Evolutionary conservation across 495 filamentous ascomycete species (phyloP), one percentile per base, ranked within the genome.

Genomic region (Geopyxis carbonaria): DNA sequence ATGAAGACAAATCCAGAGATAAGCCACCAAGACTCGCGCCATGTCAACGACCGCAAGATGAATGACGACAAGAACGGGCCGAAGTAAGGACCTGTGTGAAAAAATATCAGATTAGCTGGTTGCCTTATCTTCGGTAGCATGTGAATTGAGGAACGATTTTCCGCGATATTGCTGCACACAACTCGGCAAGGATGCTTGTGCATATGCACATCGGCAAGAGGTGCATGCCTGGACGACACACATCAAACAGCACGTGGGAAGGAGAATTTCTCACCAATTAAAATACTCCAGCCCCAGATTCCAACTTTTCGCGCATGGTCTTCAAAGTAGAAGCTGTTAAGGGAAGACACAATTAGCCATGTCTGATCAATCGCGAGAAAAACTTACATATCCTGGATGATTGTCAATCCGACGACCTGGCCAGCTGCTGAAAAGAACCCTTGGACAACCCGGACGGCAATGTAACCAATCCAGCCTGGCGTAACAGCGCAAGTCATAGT

Each of bases 321-420:
- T 13, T 53, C 49, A 13, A 53, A 53, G 27, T 42, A 43, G 29
- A 47, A 51, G 13, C 48, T 51, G 7, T 9, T 10, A 27, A 21
- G 21, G 18, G 0, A 22, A 10, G 6, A 1, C 14, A 13, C 22
- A 15, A 11, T 22, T 16, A 34, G 6, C 22, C n/a, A 9, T 1
- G 15, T 37, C 19, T 19, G 29, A 14, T 11, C 16, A 9, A 5
- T 18, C 0, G 0, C 3, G 4, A 11, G 14, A 4, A 3, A 36
- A 23, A 42, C 42, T 16, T 32, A 53, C 47, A 53, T 51, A 23
- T 53, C 49, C 19, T 51, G 49, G 22, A 53, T 53, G 10, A 53
- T 39, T 2, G 49, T 53, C 36, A 53, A 42, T 1, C 49, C 49
- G 5, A 53, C 35, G 13, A 53, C 49, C 27, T 53, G 49, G 2